Evolutionary conservation across 2,329 filamentous ascomycete genomes (phyloP), one percentile per base, ranked within the genome.

Genomic region (Stagonosporopsis rhizophila): DNA sequence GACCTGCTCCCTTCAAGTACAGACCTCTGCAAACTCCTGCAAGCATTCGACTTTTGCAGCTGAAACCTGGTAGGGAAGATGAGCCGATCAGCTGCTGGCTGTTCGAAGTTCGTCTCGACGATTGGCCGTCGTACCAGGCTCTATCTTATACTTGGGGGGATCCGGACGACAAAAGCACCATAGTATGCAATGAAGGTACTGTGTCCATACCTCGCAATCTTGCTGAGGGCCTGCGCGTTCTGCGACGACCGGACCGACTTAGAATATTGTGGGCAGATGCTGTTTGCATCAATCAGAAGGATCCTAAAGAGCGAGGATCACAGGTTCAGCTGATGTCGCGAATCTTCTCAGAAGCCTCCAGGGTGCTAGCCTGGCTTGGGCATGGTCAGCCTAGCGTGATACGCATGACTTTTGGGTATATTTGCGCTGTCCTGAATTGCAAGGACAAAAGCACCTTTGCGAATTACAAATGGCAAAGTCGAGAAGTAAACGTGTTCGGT

Each of bases 271-370:
- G 74, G 72, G 61, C 61, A 11, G 65, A 70, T 15, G 62, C 56
- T 17, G 22, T 68, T 6, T 68, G 71, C 39, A 76, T 78, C 37
- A 71, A 77, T n/a, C 75, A 76, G 49, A 41, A 59, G 3, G 64
- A 75, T 48, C 30, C 56, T 19, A 42, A 53, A 1, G 73, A 77
- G 30, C 67, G 67, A 19, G 60, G 55, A 5, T 56, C 64, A 14
- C 74, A 76, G 46, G 71, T 77, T 2, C 60, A 53, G 8, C 68
- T 74, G 20, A 77, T 76, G 73, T 62, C 68, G 11, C 28, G 66
- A 6, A 73, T 77, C 38, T 75, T 69, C 60, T 56, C 50, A 25
- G 37, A 28, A 6, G 64, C 66, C 4, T 52, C 39, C 1, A 27
- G 45, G 2, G 60, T 66, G 6, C 9, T 67, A 1, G 42, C 65